Evolutionary conservation across 2,329 filamentous ascomycete species (phyloP).

Genomic region (Fusarium sp.): DNA sequence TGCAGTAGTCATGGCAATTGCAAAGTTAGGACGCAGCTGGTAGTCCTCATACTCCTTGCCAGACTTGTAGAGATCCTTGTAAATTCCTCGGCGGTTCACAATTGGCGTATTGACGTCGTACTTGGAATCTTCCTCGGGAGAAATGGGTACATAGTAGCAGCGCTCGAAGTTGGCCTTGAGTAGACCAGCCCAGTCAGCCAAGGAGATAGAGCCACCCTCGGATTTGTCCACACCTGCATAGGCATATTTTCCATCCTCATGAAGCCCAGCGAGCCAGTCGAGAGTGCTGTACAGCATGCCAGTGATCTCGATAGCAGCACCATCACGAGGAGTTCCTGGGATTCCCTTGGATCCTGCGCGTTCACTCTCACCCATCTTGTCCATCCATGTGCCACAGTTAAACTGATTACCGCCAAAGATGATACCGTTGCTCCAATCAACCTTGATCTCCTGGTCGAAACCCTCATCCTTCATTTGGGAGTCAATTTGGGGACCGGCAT

Average conservation of each 20-base stretch:
- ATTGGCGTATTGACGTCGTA: slow-evolving; percentile 84
- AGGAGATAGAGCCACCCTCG: slow-evolving; percentile 71
- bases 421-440: slow-evolving; percentile 90
- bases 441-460: slow-evolving; percentile 89
- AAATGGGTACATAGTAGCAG: slow-evolving; percentile 85
- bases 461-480: slow-evolving; percentile 92
- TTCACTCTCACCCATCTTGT: slow-evolving; percentile 99
- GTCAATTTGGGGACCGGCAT: slow-evolving; percentile 88
- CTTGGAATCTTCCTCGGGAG: slow-evolving; percentile 73
- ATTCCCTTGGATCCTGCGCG: slow-evolving; percentile 91
- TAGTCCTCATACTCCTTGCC: slow-evolving; percentile 98
- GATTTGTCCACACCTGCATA: slow-evolving; percentile 77
- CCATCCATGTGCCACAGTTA: slow-evolving; percentile 99
- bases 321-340: slow-evolving; percentile 95
- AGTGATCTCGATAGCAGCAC: slow-evolving; percentile 93
- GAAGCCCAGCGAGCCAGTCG: slow-evolving; percentile 78
- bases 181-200: slow-evolving; percentile 80
- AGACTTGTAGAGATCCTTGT: slow-evolving; percentile 95
- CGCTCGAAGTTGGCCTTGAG: slow-evolving; percentile 90
- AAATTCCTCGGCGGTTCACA: slow-evolving; percentile 92
- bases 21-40: slow-evolving; percentile 92
- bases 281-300: slow-evolving; percentile 92
- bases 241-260: slow-evolving; percentile 75
- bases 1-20: slow-evolving; percentile 94
- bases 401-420: slow-evolving; percentile 93